Conservation (phyloP, 257 asterid species). For the Ocimum tenuiflorum region DNA sequence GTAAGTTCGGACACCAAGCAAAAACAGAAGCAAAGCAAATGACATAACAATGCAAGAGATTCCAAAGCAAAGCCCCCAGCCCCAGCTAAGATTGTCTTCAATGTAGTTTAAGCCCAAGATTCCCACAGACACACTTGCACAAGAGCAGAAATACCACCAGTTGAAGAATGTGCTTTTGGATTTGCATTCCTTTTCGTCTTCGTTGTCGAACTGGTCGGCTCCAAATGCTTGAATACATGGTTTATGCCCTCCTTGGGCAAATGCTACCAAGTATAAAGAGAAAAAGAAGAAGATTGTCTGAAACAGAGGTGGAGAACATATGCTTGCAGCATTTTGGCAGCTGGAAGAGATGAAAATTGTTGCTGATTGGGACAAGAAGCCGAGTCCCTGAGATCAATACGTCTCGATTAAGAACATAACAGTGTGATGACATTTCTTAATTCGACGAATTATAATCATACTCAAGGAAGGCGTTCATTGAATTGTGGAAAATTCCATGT, state of each 20-base stretch:
- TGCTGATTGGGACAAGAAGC: background rate
- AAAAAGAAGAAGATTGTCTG: background rate
- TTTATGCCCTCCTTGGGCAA: conserved; percentile 29
- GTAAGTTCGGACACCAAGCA: background rate
- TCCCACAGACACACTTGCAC: background rate
- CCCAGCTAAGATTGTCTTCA: conserved; percentile 46
- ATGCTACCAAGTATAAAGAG: background rate
- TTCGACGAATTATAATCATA: too few species aligned
- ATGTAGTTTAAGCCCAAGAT: conserved; percentile 31
- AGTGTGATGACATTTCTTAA: too few species aligned
- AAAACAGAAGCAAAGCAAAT: conserved; percentile 23
- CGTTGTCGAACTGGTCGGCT: conserved; percentile 32
- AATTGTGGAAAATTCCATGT: too few species aligned
- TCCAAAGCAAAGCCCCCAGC: conserved; percentile 50
- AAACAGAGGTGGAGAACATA: background rate
- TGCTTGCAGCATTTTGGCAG: background rate
- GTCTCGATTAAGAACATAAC: too few species aligned
- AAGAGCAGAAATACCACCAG: conserved; percentile 18
- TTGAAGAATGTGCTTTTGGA: conserved; percentile 34
- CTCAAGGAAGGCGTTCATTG: background rate
- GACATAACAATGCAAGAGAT: conserved; percentile 38
- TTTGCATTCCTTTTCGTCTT: conserved; percentile 14
- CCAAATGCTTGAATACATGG: conserved; percentile 24
- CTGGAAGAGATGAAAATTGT: background rate
- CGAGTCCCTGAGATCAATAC: background rate